These are phyloP conservation scores for Hypoxylon sp. DNA, from an alignment of 2,329 filamentous ascomycete species.

Conservation along the genomic window DNA sequence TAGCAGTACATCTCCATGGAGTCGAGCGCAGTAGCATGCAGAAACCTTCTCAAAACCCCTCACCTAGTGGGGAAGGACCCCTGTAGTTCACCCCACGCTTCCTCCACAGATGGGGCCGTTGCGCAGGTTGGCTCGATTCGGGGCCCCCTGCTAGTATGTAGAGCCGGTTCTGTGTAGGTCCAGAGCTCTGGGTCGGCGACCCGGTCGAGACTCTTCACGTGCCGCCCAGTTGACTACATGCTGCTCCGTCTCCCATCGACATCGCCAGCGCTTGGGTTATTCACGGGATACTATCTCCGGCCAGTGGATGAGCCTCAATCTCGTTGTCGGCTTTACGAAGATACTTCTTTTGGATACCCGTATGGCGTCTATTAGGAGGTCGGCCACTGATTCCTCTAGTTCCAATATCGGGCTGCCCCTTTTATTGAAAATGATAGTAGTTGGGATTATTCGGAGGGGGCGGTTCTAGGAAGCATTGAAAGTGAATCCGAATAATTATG, in stretches of 20 bases:
- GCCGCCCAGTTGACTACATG: conserved; percentile 31
- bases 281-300: not conserved
- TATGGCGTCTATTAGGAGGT: not conserved
- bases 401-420: not conserved
- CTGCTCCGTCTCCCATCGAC: conserved; percentile 18
- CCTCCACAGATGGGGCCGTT: conserved; percentile 21
- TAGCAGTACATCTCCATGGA: conserved; percentile 56
- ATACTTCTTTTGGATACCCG: not conserved
- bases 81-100: conserved; percentile 24
- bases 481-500: not conserved
- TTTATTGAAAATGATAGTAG: not conserved
- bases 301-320: not conserved
- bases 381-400: not conserved
- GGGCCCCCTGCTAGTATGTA: conserved; percentile 22
- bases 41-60: conserved; percentile 70
- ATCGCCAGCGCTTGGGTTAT: not conserved
- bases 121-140: conserved; percentile 19
- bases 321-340: not conserved
- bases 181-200: conserved; percentile 32
- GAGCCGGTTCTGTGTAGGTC: conserved; percentile 3
- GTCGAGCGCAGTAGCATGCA: conserved; percentile 43
- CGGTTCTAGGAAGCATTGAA: not conserved
- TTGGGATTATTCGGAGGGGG: not conserved
- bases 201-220: conserved; percentile 40
- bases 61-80: conserved; percentile 49